phyloP scores from a whole-genome alignment of 805 yeast genomes.

The Kluyveromyces siamensis region DNA sequence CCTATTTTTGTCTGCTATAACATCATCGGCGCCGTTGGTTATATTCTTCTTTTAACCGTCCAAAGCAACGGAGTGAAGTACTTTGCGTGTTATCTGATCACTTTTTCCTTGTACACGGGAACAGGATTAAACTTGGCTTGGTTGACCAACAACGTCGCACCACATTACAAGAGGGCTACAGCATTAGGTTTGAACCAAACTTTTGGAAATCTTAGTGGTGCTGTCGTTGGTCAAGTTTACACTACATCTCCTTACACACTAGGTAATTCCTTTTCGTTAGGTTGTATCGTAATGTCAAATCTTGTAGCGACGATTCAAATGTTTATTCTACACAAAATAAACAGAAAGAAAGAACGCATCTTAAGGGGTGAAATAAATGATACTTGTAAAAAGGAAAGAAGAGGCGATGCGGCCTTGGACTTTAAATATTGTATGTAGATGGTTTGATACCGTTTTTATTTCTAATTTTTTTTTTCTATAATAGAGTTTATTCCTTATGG shows the following conservation, averaged over 20 bases:
- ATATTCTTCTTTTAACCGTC: slow-evolving; percentile 24
- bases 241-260: slow-evolving; percentile 31
- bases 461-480: not conserved
- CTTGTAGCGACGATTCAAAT: slow-evolving; percentile 13
- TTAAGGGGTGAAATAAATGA: slow-evolving; percentile 17
- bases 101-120: slow-evolving; percentile 30
- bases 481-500: too few relatives aligned
- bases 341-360: slow-evolving; percentile 11
- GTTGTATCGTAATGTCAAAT: slow-evolving; percentile 23
- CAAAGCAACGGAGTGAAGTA: slow-evolving; percentile 27
- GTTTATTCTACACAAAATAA: slow-evolving; percentile 8
- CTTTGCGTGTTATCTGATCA: slow-evolving; percentile 31
- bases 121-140: slow-evolving; percentile 35
- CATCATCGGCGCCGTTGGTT: slow-evolving; percentile 27
- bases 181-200: slow-evolving; percentile 36
- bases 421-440: slow-evolving; percentile 16
- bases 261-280: slow-evolving; percentile 35
- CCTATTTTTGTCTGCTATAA: slow-evolving; percentile 25
- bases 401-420: slow-evolving; percentile 20
- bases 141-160: slow-evolving; percentile 36
- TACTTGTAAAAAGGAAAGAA: slow-evolving; percentile 11
- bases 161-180: slow-evolving; percentile 35
- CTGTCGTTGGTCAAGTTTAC: slow-evolving; percentile 37
- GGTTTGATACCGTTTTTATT: not conserved
- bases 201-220: slow-evolving; percentile 39